A percentile compares a stretch with the other conserved stretches of the same genome.
These are phyloP conservation scores for Phytophthora multivora DNA, from an alignment of 352 stramenopile species.

Conservation along the genomic window DNA sequence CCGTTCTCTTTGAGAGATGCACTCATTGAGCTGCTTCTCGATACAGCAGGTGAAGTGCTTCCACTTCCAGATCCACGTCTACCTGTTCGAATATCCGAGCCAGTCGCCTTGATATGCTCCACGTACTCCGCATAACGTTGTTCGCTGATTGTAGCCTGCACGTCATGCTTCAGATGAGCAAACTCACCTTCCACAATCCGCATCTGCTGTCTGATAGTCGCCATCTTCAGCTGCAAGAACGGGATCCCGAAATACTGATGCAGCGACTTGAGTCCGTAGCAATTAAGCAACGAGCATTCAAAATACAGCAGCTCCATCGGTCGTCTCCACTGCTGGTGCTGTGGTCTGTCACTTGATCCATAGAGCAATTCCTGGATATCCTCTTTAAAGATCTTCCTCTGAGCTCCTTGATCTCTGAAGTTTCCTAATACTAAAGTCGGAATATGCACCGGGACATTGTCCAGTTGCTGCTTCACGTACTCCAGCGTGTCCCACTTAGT, in stretches of 20 bases:
- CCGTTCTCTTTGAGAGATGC: constrained; percentile 4
- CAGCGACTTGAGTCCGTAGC: constrained; percentile 82
- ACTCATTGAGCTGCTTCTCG: constrained; percentile 17
- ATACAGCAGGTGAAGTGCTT: constrained; percentile 13
- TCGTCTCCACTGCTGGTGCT: constrained; percentile 45
- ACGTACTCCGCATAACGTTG: constrained; percentile 82
- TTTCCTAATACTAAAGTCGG: constrained; percentile 84
- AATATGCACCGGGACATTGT: constrained; percentile 76
- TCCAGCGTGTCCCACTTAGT: constrained; percentile 81
- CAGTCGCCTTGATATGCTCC: constrained; percentile 65
- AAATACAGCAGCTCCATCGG: constrained; percentile 81
- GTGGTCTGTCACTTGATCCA: constrained; percentile 35
- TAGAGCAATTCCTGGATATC: constrained; percentile 84
- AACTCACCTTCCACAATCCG: constrained; percentile 76
- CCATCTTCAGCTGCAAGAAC: constrained; percentile 83
- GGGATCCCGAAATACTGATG: constrained; percentile 88
- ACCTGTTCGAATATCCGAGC: constrained; percentile 83
- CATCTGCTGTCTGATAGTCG: constrained; percentile 78
- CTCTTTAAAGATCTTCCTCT: constrained; percentile 87
- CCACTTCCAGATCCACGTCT: constrained; percentile 25
- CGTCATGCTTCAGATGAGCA: constrained; percentile 68
- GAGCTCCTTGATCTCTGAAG: constrained; percentile 66
- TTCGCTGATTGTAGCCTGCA: constrained; percentile 72
- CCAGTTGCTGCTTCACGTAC: constrained; percentile 78
- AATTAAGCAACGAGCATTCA: constrained; percentile 84